phyloP scores from a whole-genome alignment of 345 rosid species.

The Pistacia integerrima region DNA sequence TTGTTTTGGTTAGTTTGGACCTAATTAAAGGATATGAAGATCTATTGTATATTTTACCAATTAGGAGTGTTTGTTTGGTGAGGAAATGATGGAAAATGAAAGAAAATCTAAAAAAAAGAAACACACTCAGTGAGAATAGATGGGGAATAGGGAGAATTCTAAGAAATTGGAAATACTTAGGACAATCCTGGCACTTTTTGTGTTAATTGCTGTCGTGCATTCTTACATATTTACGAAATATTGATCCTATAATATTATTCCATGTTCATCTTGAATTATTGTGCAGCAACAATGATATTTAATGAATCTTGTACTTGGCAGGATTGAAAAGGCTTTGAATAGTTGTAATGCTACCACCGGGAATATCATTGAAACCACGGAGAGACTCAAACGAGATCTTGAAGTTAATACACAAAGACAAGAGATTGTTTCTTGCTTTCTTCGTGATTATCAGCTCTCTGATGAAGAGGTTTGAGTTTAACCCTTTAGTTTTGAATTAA shows the following conservation, averaged over 20 bases:
- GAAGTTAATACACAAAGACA: slow-evolving; percentile 89
- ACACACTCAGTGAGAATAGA: too few species aligned
- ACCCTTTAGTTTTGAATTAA: background rate
- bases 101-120: too few species aligned
- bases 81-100: too few species aligned
- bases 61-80: too few species aligned
- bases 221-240: too few species aligned
- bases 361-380: slow-evolving; percentile 85
- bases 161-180: too few species aligned
- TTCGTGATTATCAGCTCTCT: slow-evolving; percentile 94
- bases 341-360: slow-evolving; percentile 87
- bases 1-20: background rate
- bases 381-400: slow-evolving; percentile 91
- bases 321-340: slow-evolving; percentile 82
- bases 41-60: too few species aligned
- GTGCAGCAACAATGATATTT: background rate
- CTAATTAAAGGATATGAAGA: background rate
- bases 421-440: slow-evolving; percentile 90
- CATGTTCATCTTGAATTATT: too few species aligned
- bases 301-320: slow-evolving; percentile 18
- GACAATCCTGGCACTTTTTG: too few species aligned
- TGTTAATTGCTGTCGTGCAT: too few species aligned
- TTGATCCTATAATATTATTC: too few species aligned
- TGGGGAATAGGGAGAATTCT: too few species aligned
- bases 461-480: slow-evolving; percentile 66